phyloP scores from a whole-genome alignment of 2,329 filamentous ascomycete species.

The Beauveria caledonica region DNA sequence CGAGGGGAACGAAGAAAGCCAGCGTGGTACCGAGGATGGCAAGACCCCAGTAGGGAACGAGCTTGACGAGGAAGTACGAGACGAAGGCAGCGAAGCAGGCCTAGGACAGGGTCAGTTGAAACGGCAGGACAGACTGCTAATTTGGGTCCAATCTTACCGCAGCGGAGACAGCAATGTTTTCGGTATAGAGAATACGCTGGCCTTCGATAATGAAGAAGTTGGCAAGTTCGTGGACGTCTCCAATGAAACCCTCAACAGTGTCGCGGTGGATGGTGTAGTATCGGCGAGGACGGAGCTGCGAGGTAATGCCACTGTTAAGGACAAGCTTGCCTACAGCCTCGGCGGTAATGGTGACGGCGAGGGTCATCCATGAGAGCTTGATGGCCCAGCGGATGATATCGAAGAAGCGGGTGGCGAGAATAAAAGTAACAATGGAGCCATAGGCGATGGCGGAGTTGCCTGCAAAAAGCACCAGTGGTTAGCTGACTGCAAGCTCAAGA shows the following conservation, averaged over 20 bases:
- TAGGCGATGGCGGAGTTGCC: slow-evolving; percentile 60
- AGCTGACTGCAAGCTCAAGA: slow-evolving; percentile 7
- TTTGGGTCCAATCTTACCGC: slow-evolving; percentile 39
- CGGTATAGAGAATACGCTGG: slow-evolving; percentile 59
- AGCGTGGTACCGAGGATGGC: slow-evolving; percentile 51
- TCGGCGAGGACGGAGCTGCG: slow-evolving; percentile 57
- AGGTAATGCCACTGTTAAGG: slow-evolving; percentile 53
- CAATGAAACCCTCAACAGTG: slow-evolving; percentile 51
- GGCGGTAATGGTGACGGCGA: slow-evolving; percentile 51
- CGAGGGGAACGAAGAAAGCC: slow-evolving; percentile 52
- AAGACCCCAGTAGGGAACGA: slow-evolving; percentile 63
- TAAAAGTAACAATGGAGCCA: slow-evolving; percentile 45
- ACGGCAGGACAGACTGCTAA: neutral
- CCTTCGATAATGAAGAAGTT: slow-evolving; percentile 67
- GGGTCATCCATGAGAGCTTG: slow-evolving; percentile 56
- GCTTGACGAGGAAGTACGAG: slow-evolving; percentile 61
- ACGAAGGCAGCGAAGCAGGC: slow-evolving; percentile 53
- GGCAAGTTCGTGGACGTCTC: slow-evolving; percentile 58
- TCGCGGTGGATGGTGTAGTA: slow-evolving; percentile 60
- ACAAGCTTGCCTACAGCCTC: slow-evolving; percentile 54
- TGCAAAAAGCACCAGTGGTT: slow-evolving; percentile 23
- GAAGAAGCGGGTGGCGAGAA: slow-evolving; percentile 57
- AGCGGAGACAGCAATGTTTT: slow-evolving; percentile 54
- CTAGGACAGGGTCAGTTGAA: slow-evolving; percentile 27
- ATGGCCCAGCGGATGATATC: slow-evolving; percentile 57